Evolutionary conservation across 257 asterid genomes (phyloP).

Genomic region (Solanum rostratum): DNA sequence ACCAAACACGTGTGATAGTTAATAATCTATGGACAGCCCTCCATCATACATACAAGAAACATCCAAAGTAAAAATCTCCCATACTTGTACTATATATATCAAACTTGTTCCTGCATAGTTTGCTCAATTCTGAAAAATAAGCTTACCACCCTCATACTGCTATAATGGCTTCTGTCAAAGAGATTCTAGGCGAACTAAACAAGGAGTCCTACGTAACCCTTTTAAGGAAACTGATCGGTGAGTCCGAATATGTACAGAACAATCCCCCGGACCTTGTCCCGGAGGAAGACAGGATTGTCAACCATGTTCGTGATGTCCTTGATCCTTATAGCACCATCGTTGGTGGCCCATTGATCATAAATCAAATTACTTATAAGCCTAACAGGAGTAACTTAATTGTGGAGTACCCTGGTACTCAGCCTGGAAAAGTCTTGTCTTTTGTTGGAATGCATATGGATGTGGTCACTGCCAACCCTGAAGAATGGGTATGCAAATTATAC

Average conservation of each 20-base stretch:
- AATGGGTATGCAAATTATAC: conserved; percentile 45
- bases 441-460: conserved; percentile 99
- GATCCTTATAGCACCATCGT: conserved; percentile 59
- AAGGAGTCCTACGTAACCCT: conserved; percentile 58
- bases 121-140: neutral
- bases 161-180: conserved; percentile 34
- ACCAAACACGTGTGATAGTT: too few relatives aligned
- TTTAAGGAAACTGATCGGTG: conserved; percentile 68
- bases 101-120: neutral
- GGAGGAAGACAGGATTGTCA: conserved; percentile 85
- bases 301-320: conserved; percentile 62
- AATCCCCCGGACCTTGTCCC: conserved; percentile 94
- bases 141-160: neutral
- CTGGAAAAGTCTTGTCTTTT: conserved; percentile 62
- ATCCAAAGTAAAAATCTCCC: too few relatives aligned
- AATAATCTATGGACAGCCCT: too few relatives aligned
- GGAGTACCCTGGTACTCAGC: conserved; percentile 82
- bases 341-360: conserved; percentile 75
- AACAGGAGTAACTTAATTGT: conserved; percentile 86
- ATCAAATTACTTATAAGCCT: conserved; percentile 70
- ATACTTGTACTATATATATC: neutral
- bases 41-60: too few relatives aligned
- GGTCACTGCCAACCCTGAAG: conserved; percentile 76
- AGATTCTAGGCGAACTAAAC: conserved; percentile 52
- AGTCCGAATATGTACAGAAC: conserved; percentile 79